Evolutionary conservation across 1,284 basidiomycete genomes (phyloP).

Genomic region (Leccinum subatratum): DNA sequence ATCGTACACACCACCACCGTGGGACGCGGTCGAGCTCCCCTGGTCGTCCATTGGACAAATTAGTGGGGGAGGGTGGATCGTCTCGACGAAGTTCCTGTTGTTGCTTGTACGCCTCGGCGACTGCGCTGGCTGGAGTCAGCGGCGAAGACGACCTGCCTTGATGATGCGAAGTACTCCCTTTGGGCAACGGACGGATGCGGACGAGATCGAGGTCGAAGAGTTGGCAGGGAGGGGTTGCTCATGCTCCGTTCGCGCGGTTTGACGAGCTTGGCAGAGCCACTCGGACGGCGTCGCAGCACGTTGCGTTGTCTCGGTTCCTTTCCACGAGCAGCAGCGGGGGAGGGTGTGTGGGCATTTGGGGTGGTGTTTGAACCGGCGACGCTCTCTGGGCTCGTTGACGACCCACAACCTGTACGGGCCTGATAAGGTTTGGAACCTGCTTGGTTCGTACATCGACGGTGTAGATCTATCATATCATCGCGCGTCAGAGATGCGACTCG

Average conservation of each 20-base stretch:
- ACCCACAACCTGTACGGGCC: not conserved
- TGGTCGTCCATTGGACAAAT: slow-evolving; percentile 14
- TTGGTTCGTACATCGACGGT: slow-evolving; percentile 24
- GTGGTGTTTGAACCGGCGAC: slow-evolving; percentile 3
- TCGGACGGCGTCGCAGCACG: slow-evolving; percentile 44
- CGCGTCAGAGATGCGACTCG: not conserved
- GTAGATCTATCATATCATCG: slow-evolving; percentile 11
- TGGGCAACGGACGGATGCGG: not conserved
- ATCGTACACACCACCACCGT: slow-evolving; percentile 6
- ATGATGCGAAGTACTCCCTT: not conserved
- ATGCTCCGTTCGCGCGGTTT: slow-evolving; percentile 21
- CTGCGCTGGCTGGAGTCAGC: slow-evolving; percentile 55
- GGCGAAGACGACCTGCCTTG: slow-evolving; percentile 1
- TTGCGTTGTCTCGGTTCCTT: slow-evolving; percentile 37
- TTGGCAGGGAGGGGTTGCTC: slow-evolving; percentile 7
- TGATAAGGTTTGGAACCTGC: slow-evolving; percentile 7
- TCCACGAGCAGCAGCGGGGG: slow-evolving; percentile 4
- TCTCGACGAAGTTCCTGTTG: slow-evolving; percentile 39
- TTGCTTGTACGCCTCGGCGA: slow-evolving; percentile 53
- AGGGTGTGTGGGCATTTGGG: slow-evolving; percentile 5
- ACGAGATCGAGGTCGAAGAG: not conserved
- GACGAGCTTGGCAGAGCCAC: slow-evolving; percentile 32
- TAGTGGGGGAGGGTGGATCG: slow-evolving; percentile 9
- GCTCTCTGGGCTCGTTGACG: slow-evolving; percentile 14
- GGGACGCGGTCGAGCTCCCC: slow-evolving; percentile 10